A percentile compares a stretch with the other conserved stretches of the same genome.
Evolutionary conservation across 2,329 filamentous ascomycete genomes (phyloP).

Genomic region (Aspergillus ruber): DNA sequence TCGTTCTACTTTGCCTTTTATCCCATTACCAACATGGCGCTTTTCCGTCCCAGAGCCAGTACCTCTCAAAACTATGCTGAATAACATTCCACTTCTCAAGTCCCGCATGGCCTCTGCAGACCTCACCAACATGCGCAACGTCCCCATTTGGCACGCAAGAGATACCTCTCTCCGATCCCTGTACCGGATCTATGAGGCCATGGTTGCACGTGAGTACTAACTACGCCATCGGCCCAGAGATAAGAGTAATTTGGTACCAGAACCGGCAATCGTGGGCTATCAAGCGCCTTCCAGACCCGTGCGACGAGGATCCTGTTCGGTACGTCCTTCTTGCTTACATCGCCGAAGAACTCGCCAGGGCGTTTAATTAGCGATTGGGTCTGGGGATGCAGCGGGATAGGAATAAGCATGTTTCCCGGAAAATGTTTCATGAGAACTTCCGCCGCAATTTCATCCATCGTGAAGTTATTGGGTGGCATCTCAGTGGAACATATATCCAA

Average conservation of each 20-base stretch:
- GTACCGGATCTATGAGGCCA: conserved; percentile 21
- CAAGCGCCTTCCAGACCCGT: conserved; percentile 18
- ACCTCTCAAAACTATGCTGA: conserved; percentile 2
- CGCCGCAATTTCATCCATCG: conserved; percentile 25
- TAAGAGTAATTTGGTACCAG: conserved; percentile 23
- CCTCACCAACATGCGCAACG: conserved; percentile 3
- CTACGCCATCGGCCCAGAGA: conserved; percentile 13
- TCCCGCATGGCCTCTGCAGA: neutral
- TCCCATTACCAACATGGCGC: conserved; percentile 14
- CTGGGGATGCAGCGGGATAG: conserved; percentile 17
- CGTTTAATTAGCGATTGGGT: conserved; percentile 22
- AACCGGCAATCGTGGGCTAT: conserved; percentile 12
- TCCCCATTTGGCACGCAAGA: conserved; percentile 17
- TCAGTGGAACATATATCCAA: conserved; percentile 25
- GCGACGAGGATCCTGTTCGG: conserved; percentile 20
- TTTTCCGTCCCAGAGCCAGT: conserved; percentile 9
- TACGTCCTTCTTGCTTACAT: conserved; percentile 23
- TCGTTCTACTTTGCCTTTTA: conserved; percentile 14
- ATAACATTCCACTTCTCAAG: neutral
- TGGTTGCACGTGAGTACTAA: conserved; percentile 14
- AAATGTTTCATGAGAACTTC: conserved; percentile 15
- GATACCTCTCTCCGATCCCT: conserved; percentile 20
- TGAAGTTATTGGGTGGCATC: conserved; percentile 19
- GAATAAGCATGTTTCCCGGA: conserved; percentile 18
- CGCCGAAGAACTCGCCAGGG: conserved; percentile 15